A percentile compares a stretch with the other conserved stretches of the same genome.
phyloP scores from a whole-genome alignment of 495 filamentous ascomycete species.

The Halenospora varia region DNA sequence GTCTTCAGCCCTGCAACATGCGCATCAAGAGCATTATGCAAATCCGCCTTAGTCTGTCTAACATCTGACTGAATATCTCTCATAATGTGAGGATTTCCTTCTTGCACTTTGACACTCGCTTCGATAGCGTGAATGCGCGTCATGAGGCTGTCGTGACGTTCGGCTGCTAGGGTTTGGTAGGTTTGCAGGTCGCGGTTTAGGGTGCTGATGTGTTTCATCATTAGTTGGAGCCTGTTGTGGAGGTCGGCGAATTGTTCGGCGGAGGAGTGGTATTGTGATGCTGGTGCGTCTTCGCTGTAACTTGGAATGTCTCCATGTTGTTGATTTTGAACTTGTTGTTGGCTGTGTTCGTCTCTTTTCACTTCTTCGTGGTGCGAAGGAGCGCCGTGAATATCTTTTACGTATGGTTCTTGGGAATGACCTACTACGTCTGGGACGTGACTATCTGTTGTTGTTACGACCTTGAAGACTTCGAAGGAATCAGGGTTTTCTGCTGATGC shows the following conservation, averaged over 20 bases:
- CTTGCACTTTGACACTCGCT: conserved; percentile 46
- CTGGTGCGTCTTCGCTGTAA: conserved; percentile 15
- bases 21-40: conserved; percentile 66
- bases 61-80: conserved; percentile 65
- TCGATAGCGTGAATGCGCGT: conserved; percentile 32
- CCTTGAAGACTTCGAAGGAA: conserved; percentile 89
- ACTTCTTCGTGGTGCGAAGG: conserved; percentile 1
- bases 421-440: conserved; percentile 24
- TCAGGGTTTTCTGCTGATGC: conserved; percentile 88
- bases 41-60: conserved; percentile 43
- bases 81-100: conserved; percentile 56
- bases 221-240: conserved; percentile 70
- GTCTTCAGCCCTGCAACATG: conserved; percentile 68
- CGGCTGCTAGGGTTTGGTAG: conserved; percentile 44
- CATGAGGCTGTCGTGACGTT: conserved; percentile 53
- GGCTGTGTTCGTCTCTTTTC: conserved; percentile 6
- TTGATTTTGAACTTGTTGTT: conserved; percentile 26
- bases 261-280: conserved; percentile 19
- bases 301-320: conserved; percentile 20
- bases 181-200: conserved; percentile 58
- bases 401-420: conserved; percentile 24
- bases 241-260: conserved; percentile 73
- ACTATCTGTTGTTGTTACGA: conserved; percentile 59
- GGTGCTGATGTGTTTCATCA: conserved; percentile 67
- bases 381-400: neutral